A percentile compares a stretch with the other conserved stretches of the same genome.
phyloP scores from a whole-genome alignment of 768 basidiomycete genomes.

The Pleurotus djamor region DNA sequence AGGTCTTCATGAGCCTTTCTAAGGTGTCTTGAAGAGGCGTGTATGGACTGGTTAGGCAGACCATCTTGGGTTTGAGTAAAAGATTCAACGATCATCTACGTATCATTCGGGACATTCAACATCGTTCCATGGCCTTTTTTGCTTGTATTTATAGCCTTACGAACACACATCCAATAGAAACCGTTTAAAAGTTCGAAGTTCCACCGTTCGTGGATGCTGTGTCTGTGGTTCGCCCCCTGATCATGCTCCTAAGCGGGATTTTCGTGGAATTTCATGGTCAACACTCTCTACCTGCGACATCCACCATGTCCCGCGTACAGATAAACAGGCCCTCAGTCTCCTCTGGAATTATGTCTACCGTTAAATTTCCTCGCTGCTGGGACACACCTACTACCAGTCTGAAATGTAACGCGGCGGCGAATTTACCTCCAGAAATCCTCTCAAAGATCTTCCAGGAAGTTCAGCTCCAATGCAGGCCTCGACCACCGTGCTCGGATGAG shows the following conservation, averaged over 20 bases:
- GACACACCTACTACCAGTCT: no score
- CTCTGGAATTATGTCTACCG: no score
- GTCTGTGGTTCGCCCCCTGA: no score
- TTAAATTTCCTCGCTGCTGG: no score
- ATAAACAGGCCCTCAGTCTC: no score
- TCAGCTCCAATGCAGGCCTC: not conserved
- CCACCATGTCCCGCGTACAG: no score
- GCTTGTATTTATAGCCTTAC: conserved; percentile 4
- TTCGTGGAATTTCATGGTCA: not conserved
- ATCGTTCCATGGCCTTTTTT: conserved; percentile 30
- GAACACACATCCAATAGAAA: not conserved
- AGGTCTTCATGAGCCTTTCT: conserved; percentile 40
- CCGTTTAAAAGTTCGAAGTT: not conserved
- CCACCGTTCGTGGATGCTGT: no score
- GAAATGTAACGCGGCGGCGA: not conserved
- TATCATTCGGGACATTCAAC: conserved; percentile 47
- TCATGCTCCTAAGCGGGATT: no score
- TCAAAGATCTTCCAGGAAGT: not conserved
- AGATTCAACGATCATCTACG: conserved; percentile 55
- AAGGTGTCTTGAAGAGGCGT: conserved; percentile 38
- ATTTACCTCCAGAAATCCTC: not conserved
- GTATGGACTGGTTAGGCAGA: conserved; percentile 14
- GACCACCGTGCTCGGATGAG: not conserved
- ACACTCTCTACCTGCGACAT: not conserved
- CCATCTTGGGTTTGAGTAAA: conserved; percentile 13